phyloP scores from a whole-genome alignment of 805 yeast genomes.

The Saccharomycopsis synnaedendra region DNA sequence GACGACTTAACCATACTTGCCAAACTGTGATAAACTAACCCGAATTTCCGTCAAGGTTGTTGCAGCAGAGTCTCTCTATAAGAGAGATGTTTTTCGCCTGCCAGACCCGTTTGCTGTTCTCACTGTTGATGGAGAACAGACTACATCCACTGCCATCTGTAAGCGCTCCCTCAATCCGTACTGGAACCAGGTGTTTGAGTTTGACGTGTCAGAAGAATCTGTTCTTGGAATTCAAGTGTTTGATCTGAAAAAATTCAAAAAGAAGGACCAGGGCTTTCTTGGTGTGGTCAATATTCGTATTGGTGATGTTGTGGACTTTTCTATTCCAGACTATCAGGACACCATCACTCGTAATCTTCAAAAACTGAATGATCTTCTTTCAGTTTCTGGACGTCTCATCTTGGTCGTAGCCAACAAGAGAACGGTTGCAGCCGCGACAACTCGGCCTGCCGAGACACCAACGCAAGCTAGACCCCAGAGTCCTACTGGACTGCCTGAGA shows the following conservation, averaged over 20 bases:
- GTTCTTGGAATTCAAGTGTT: constrained; percentile 88
- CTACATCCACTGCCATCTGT: constrained; percentile 88
- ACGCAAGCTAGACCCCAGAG: background rate
- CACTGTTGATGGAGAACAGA: constrained; percentile 95
- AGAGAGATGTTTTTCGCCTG: constrained; percentile 87
- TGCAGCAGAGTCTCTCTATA: constrained; percentile 92
- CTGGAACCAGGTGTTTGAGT: constrained; percentile 90
- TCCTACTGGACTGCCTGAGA: constrained; percentile 19
- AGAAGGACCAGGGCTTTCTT: constrained; percentile 95
- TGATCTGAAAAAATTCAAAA: constrained; percentile 94
- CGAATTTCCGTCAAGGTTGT: constrained; percentile 46
- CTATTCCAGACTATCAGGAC: constrained; percentile 43
- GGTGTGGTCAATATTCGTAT: constrained; percentile 91
- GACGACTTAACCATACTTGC: too few species aligned
- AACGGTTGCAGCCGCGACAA: constrained; percentile 18
- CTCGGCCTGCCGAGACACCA: background rate
- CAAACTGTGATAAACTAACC: too few species aligned
- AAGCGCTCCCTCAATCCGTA: constrained; percentile 92
- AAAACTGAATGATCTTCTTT: constrained; percentile 81
- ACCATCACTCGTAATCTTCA: constrained; percentile 89
- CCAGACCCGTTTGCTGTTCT: constrained; percentile 98
- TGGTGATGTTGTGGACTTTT: constrained; percentile 75
- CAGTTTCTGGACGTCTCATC: constrained; percentile 88
- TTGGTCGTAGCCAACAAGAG: constrained; percentile 50
- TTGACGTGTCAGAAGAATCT: constrained; percentile 68